These are phyloP conservation scores for Erigeron canadensis DNA, from an alignment of 129 eudicot genomes.

Conservation along the genomic window DNA sequence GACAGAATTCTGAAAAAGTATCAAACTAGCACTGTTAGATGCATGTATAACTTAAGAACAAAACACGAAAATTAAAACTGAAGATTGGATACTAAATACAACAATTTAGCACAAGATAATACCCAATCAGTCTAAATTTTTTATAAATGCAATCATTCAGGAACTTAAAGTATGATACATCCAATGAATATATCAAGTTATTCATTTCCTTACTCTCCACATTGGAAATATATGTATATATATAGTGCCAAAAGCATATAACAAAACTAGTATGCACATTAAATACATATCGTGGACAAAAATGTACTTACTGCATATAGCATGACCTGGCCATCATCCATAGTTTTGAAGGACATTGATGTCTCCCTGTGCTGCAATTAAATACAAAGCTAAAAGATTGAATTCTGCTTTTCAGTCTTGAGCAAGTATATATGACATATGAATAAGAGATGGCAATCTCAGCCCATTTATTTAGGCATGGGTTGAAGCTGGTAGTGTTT, in stretches of 20 bases:
- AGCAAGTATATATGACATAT: slow-evolving; percentile 7
- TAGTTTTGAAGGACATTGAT: slow-evolving; percentile 95
- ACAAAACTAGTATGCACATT: background rate
- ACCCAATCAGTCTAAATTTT: background rate
- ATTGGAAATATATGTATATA: background rate
- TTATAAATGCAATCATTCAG: background rate
- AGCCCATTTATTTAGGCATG: background rate
- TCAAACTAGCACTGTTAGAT: slow-evolving; percentile 16
- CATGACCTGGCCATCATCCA: slow-evolving; percentile 96
- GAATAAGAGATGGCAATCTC: background rate
- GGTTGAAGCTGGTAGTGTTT: background rate
- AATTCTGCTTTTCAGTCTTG: background rate
- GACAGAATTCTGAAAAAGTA: slow-evolving; percentile 75
- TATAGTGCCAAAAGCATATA: background rate
- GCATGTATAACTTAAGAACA: background rate
- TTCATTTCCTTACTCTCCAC: background rate
- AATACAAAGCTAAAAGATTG: slow-evolving; percentile 4
- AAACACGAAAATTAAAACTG: background rate
- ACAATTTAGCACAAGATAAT: background rate
- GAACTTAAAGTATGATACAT: slow-evolving; percentile 6
- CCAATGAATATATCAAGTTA: background rate
- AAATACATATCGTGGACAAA: background rate
- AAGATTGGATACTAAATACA: slow-evolving; percentile 1
- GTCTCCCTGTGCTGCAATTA: slow-evolving; percentile 93
- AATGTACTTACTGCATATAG: slow-evolving; percentile 75